Percentiles rank a stretch among this genome's conserved stretches.
Evolutionary conservation across 225 moss, liverwort and hornwort genomes (phyloP).

Genomic region (Bryoerythrophyllum caledonicum): DNA sequence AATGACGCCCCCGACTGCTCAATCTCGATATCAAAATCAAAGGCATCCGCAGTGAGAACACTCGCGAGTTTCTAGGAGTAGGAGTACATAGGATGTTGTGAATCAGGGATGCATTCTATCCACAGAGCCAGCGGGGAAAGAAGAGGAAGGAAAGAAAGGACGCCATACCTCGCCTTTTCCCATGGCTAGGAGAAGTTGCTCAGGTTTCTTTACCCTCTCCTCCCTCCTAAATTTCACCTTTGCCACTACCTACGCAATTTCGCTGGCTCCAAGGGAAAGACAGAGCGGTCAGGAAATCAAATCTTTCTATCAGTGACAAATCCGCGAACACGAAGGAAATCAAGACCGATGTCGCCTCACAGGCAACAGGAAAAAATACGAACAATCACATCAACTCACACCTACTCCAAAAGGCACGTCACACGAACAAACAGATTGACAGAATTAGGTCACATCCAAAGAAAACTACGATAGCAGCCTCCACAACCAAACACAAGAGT

Average conservation of each 20-base stretch:
- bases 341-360: slow-evolving; percentile 4
- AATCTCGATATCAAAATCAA: slow-evolving; percentile 6
- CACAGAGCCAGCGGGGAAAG: slow-evolving; percentile 21
- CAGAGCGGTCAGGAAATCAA: slow-evolving; percentile 7
- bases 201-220: slow-evolving; percentile 5
- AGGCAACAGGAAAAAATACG: no score
- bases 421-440: neutral
- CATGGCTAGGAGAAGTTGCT: slow-evolving; percentile 45
- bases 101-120: slow-evolving; percentile 1
- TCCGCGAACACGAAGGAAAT: neutral
- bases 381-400: slow-evolving; percentile 1
- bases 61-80: neutral
- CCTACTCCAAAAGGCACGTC: slow-evolving; percentile 1
- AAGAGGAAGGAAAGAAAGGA: slow-evolving; percentile 26
- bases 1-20: slow-evolving; percentile 2
- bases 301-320: slow-evolving; percentile 20
- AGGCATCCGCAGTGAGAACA: neutral
- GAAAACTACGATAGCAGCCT: slow-evolving; percentile 4
- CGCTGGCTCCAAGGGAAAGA: slow-evolving; percentile 23
- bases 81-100: neutral
- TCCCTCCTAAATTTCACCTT: slow-evolving; percentile 35
- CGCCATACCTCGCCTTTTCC: slow-evolving; percentile 54
- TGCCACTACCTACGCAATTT: slow-evolving; percentile 30
- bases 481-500: slow-evolving; percentile 6
- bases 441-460: slow-evolving; percentile 22